Evolutionary conservation across 305 asterid species (phyloP), one percentile per base, ranked within the genome.

Genomic region (Solanum chacoense): DNA sequence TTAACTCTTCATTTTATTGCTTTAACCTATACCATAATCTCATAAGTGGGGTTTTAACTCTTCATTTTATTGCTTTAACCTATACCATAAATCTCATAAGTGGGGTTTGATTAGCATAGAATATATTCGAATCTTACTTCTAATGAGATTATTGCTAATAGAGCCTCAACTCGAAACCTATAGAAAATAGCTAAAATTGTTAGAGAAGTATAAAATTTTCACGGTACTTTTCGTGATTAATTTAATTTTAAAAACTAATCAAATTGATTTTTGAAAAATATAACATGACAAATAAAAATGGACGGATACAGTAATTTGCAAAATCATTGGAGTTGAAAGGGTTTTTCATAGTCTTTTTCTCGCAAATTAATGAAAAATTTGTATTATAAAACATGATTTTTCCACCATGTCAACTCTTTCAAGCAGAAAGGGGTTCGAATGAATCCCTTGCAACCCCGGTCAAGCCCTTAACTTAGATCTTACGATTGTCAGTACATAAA

Each of bases 91-190:
- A 31, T 31, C 32, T 31, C 32, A 45, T 1, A 45, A 50, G n/a
- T 50, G 8, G 0, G 7, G 0, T 50, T 3, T 7, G 55, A 45
- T 0, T 0, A 50, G 1, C 8, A 16, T 50, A 16, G 0, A 50
- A 6, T 50, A 50, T 50, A 14, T 14, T 14, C 1, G 0, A 5
- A 2, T 50, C 22, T 50, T 50, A 12, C 7, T 42, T 12, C 50
- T 11, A 12, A 40, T 12, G 50, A 42, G 18, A 50, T 50, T 16
- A 8, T 55, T 59, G 20, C 4, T 59, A 7, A 20, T n/a, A 9
- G 13, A 65, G 3, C 6, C 29, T 4, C 13, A 1, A 1, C 28
- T 63, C 1, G 7, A 8, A 65, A 22, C 14, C 7, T 65, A 67
- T 24, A 69, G 5, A 6, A 26, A 69, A 4, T 71, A 26, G 76